Evolutionary conservation across 2,329 filamentous ascomycete genomes (phyloP).

Genomic region (Colletotrichum aenigma): DNA sequence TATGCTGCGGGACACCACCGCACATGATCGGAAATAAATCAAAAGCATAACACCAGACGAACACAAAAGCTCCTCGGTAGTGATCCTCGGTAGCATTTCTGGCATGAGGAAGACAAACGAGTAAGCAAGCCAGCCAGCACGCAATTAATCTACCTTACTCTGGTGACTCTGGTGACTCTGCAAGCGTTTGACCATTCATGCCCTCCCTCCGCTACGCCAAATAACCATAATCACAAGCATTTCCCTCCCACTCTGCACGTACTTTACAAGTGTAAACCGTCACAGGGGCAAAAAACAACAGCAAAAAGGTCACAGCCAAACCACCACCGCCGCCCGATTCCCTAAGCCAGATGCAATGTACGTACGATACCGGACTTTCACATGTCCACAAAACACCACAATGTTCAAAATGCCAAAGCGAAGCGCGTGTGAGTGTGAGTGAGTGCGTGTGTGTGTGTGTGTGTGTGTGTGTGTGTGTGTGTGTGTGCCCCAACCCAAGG

Average conservation of each 20-base stretch:
- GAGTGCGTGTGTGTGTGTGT: too few relatives aligned
- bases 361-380: constrained; percentile 9
- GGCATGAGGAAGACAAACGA: background rate
- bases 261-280: background rate
- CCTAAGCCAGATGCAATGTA: background rate
- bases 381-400: background rate
- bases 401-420: background rate
- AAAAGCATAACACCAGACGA: background rate
- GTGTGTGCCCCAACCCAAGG: background rate
- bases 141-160: too few relatives aligned
- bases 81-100: background rate
- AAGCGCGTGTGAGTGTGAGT: background rate
- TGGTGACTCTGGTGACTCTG: background rate
- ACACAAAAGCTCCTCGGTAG: background rate
- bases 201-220: background rate
- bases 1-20: background rate
- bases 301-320: background rate
- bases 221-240: background rate
- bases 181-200: background rate
- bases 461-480: too few relatives aligned
- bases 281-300: background rate
- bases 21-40: background rate
- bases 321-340: background rate
- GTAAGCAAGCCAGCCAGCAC: too few relatives aligned
- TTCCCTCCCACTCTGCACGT: background rate